Evolutionary conservation across 2,329 filamentous ascomycete species (phyloP).

Genomic region (Cladosporium sphaerospermum): DNA sequence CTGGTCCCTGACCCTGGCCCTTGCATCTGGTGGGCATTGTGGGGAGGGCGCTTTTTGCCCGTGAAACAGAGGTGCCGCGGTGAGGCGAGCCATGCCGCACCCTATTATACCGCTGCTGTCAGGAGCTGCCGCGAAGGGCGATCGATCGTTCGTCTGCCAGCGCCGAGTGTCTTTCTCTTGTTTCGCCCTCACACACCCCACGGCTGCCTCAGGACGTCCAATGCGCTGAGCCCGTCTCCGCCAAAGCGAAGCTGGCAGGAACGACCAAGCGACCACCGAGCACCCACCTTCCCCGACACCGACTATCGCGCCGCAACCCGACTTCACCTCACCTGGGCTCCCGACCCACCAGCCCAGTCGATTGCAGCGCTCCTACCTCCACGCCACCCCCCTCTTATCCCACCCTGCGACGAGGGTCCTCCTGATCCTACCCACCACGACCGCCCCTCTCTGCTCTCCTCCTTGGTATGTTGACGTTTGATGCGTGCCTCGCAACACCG

Average conservation of each 20-base stretch:
- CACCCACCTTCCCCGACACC: background rate
- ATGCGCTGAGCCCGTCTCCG: background rate
- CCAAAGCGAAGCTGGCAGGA: background rate
- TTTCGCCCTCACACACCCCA: background rate
- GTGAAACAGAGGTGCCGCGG: constrained; percentile 6
- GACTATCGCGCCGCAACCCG: background rate
- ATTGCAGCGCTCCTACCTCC: background rate
- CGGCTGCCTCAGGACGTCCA: constrained; percentile 1
- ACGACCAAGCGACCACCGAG: background rate
- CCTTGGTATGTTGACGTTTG: constrained; percentile 2
- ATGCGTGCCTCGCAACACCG: background rate
- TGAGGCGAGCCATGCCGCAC: background rate
- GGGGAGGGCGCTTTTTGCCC: constrained; percentile 9
- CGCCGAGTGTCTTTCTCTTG: background rate
- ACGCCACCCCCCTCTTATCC: no score
- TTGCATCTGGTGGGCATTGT: background rate
- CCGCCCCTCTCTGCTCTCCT: background rate
- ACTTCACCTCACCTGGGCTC: background rate
- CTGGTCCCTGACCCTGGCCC: constrained; percentile 2
- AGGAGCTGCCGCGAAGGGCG: background rate
- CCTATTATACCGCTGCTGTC: background rate
- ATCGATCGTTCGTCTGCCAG: background rate
- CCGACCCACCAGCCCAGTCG: background rate
- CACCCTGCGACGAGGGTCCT: no score
- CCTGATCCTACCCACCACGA: background rate